Base-by-base conservation (phyloP, 2,329 filamentous ascomycete genomes). In the Fulvia fulva region DNA sequence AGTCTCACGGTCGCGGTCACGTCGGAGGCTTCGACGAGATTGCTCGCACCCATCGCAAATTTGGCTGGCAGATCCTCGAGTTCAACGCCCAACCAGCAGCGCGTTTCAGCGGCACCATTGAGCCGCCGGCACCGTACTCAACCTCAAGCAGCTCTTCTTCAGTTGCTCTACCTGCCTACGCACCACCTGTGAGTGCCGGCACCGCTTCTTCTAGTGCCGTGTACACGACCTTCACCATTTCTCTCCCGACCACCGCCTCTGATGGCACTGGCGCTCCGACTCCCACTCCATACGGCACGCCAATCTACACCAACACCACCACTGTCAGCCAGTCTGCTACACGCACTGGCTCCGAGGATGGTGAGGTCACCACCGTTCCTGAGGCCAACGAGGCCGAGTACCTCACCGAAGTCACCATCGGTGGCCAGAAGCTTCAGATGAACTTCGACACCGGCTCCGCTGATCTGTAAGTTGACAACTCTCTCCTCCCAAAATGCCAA, bases 371-470 rank as follows among this genome's bases (percentile, higher is more conserved):
- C 28, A 85, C 87, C 53, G 86, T 82, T 26, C 84, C 87, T 12
- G 83, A 86, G 62, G 74, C 81, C 46, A 84, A 86, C 65, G 88
- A 89, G 67, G 78, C 83, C 50, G 84, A 90, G 59, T 92, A 89
- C 67, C 80, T 92, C 12, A 82, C 85, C 0, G 86, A 86, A 0
- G 84, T 90, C 53, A 80, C 71, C n/a, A 82, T 91, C 62, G 88
- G 88, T 59, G 86, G 85, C 5, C 87, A 90, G 74, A 81, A 79
- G 4, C 67, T 91, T 57, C 83, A 85, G 68, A 75, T 91, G 70
- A 84, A 89, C 71, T 89, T 91, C 69, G 88, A 91, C 73, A 87
- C 86, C n/a, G 88, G 88, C 57, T 90, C 87, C 1, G 83, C 87
- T 12, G 88, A 90, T 72, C 79, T 89, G 76, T 84, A 79, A 70